Evolutionary conservation across 179 eudicot genomes (phyloP), one percentile per base, ranked within the genome.

Genomic region (Silene vulgaris): DNA sequence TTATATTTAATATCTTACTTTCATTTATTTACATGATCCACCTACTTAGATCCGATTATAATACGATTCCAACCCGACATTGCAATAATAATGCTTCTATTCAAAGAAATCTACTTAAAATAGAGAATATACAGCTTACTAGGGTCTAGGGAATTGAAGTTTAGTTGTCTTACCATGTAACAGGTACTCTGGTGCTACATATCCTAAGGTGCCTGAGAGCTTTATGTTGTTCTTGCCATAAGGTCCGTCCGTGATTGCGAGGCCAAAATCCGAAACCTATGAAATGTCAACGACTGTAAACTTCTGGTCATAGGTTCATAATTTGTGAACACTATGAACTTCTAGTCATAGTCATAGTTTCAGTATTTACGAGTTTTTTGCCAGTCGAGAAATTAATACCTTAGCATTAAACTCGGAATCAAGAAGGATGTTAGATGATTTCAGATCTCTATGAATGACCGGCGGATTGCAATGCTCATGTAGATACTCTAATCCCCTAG

Each of bases 121-220:
- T 20, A 64, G 21, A 32, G 75, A 77, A 63, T 69, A 67, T 69
- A 28, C 62, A 52, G 32, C 17, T 74, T 72, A 67, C 60, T 29
- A 76, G 1, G 74, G 11, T 35, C 40, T 35, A 68, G 13, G 74
- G 79, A 57, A 50, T 50, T 50, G n/a, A 75, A 71, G 76, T 40
- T 69, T 75, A 57, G 78, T 30, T 75, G 72, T 68, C 87, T 59
- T 90, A 96, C 99, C 99, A 82, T 96, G 94, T 81, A 90, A 76
- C 43, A 93, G 89, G 82, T 91, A 96, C 78, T 96, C 99, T 11
- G 99, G 99, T 62, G 99, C 99, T 23, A 93, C 90, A 75, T 93
- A 91, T 16, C 96, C 98, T 81, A 93, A 78, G 69, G 96, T 87
- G 83, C 94, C 98, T 0, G 96, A 90, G 75, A 96, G 89, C 90